Conservation (phyloP, 805 yeast genomes). For the Metschnikowia cubensis region DNA sequence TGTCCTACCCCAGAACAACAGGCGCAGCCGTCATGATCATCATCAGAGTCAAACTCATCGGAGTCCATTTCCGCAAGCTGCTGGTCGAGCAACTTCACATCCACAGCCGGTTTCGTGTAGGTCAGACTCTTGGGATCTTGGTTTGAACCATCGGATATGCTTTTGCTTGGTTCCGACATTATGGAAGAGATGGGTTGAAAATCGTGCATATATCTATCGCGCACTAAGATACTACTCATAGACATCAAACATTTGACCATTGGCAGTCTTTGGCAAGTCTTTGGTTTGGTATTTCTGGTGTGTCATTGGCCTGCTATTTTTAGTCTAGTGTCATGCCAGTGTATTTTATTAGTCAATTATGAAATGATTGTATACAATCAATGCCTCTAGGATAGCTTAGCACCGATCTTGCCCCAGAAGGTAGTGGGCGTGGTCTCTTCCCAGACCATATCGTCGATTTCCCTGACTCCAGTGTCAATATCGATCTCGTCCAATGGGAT, state of each 20-base stretch:
- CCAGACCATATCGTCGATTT: slow-evolving; percentile 56
- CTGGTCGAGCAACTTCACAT: slow-evolving; percentile 18
- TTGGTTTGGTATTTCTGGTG: no score
- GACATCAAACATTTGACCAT: no score
- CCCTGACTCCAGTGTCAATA: slow-evolving; percentile 63
- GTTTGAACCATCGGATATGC: neutral
- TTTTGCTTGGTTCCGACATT: slow-evolving; percentile 5
- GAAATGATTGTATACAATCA: neutral
- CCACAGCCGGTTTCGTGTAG: slow-evolving; percentile 8
- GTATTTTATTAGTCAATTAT: no score
- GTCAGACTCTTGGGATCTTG: neutral
- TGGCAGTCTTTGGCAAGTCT: no score
- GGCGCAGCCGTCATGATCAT: slow-evolving; percentile 15
- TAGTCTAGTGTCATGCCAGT: no score
- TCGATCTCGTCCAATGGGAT: slow-evolving; percentile 59
- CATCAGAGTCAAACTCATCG: slow-evolving; percentile 18
- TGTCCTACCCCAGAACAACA: slow-evolving; percentile 20
- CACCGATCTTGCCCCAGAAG: slow-evolving; percentile 56
- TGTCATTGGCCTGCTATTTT: no score
- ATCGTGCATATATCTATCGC: neutral
- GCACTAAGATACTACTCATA: neutral
- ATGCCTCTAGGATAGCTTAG: slow-evolving; percentile 15
- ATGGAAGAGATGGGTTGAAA: neutral
- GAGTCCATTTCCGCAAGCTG: slow-evolving; percentile 19
- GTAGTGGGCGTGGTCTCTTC: slow-evolving; percentile 46